Base-by-base conservation (phyloP, 1,139 yeast genomes). In the Sugiyamaella novakii region DNA sequence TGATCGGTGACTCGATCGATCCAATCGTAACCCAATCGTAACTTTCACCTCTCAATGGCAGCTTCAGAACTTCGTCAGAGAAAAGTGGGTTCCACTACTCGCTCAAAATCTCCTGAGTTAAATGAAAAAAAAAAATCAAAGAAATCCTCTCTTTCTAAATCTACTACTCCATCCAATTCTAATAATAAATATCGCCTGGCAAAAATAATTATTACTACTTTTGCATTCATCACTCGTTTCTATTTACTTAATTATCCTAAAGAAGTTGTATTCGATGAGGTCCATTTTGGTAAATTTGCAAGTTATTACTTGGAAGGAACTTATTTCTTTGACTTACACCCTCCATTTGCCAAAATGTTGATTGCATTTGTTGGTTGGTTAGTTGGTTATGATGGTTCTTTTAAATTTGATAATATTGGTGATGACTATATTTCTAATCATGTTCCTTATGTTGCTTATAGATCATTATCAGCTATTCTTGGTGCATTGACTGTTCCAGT, bases 231-330 rank as follows among this genome's bases (percentile, higher is more conserved):
- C 35, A 77, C 88, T 4, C 78, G 99, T 57, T 89, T 91, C 68
- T 78, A 78, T 60, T 74, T 77, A 54, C 77, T 92, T 53, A 76
- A 83, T 62, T 76, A 75, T 54, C 98, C 98, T 1, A 73, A 76
- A 53, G 86, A 86, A 65, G 98, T 94, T 49, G 98, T 94, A 21
- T 94, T 94, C 62, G 99, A 94, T 71, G 99, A 94, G 34, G 79
- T 77, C 19, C 86, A 82, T 62, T 79, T 81, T 51, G 87, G 91
- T 10, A 81, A 82, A 3, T 81, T 80, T 63, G 83, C 92, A 45
- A 75, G 80, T 50, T 75, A 77, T 52, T 87, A 85, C 69, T 67
- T 74, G 54, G 70, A 70, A 35, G 87, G 88, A n/a, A 73, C 76
- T 37, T 83, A 87, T 68, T 94, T 88, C 68, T 92, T 94, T 66